Conservation (phyloP, 768 basidiomycete genomes). For the Lentinula lateritia region DNA sequence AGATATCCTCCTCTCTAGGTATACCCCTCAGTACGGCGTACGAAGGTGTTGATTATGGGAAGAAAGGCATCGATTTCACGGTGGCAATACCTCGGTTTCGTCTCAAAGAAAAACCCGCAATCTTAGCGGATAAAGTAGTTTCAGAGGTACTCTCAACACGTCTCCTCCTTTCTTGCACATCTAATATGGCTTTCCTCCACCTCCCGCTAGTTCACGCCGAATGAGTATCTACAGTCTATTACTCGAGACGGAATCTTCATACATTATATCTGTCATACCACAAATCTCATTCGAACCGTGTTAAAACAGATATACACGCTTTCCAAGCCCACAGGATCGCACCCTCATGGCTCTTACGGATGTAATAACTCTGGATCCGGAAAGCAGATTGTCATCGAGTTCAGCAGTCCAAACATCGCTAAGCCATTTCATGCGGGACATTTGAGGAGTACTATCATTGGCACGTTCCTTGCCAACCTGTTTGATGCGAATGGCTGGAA, state of each 20-base stretch:
- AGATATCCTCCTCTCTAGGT: neutral
- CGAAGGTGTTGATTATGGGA: conserved; percentile 36
- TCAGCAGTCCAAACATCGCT: conserved; percentile 37
- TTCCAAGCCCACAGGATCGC: conserved; percentile 10
- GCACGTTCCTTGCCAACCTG: conserved; percentile 33
- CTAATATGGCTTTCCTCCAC: no score
- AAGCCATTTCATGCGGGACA: conserved; percentile 39
- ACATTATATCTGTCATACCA: conserved; percentile 10
- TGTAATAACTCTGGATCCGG: conserved; percentile 24
- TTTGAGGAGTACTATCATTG: conserved; percentile 35
- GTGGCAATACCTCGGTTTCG: conserved; percentile 44
- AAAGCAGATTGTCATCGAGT: conserved; percentile 29
- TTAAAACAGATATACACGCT: conserved; percentile 25
- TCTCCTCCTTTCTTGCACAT: no score
- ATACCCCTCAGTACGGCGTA: conserved; percentile 19
- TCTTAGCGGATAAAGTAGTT: conserved; percentile 17
- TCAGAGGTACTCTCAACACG: neutral
- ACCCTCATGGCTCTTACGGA: conserved; percentile 21
- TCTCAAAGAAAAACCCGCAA: conserved; percentile 36
- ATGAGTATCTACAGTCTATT: conserved; percentile 2
- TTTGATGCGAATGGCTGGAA: conserved; percentile 33
- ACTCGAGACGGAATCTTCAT: conserved; percentile 3
- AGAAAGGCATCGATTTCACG: conserved; percentile 38
- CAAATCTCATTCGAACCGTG: conserved; percentile 22
- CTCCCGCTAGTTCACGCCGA: conserved; percentile 2